A percentile compares a stretch with the other conserved stretches of the same genome.
These are phyloP conservation scores for Melanopsichium pennsylvanicum DNA, from an alignment of 1,284 basidiomycete genomes.

Conservation along the genomic window DNA sequence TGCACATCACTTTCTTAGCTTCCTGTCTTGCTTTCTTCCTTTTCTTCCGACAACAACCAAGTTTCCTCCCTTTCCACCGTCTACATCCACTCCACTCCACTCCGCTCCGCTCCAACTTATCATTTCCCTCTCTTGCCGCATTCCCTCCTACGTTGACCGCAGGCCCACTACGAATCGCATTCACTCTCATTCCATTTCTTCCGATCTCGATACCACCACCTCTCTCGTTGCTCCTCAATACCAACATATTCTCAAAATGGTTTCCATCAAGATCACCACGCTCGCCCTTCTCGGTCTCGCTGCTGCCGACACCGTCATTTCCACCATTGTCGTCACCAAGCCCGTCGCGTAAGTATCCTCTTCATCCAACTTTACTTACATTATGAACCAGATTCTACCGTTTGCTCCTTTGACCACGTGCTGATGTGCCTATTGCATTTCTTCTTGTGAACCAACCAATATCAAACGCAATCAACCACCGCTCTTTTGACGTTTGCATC, in stretches of 20 bases:
- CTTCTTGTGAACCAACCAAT: too few species aligned
- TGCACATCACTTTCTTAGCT: neutral
- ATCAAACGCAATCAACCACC: too few species aligned
- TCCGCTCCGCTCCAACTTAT: neutral
- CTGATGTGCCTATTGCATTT: too few species aligned
- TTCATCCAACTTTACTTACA: too few species aligned
- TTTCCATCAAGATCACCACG: slow-evolving; percentile 31
- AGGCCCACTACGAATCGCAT: slow-evolving; percentile 12
- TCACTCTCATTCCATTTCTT: slow-evolving; percentile 8
- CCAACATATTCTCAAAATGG: slow-evolving; percentile 17
- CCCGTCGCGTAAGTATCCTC: slow-evolving; percentile 48
- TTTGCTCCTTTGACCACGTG: too few species aligned
- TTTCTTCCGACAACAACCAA: neutral
- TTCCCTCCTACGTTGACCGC: slow-evolving; percentile 22
- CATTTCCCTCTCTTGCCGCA: neutral
- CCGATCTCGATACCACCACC: neutral
- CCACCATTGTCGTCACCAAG: slow-evolving; percentile 50
- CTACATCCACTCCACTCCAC: slow-evolving; percentile 1
- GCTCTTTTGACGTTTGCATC: too few species aligned
- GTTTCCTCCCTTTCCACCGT: neutral
- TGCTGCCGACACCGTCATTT: slow-evolving; percentile 37
- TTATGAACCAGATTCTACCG: neutral
- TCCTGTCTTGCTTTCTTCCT: neutral
- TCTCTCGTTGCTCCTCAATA: neutral
- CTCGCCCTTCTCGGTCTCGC: slow-evolving; percentile 39